Base-by-base conservation (phyloP, 192 early-diverging fungal genomes). In the Backusella australiensis region DNA sequence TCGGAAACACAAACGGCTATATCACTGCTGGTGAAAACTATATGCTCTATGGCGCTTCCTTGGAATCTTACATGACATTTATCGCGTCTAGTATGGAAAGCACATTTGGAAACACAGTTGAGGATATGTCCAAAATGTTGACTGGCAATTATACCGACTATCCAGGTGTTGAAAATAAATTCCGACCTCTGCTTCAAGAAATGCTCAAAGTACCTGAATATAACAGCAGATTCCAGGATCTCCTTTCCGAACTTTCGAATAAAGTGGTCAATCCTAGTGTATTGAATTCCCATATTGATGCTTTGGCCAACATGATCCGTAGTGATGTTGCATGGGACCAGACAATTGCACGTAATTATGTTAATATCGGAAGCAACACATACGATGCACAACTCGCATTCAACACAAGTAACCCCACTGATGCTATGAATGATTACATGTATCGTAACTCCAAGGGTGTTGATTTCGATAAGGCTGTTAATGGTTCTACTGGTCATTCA, bases 131-230 rank as follows among this genome's bases (percentile, higher is more conserved):
- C 21, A 69, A 69, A 7, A 69, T 36, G n/a, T 21, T 38, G 4
- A 4, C 38, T 14, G 34, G 38, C 5, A 69, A 11, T 7, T 12
- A 38, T 23, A 23, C 38, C 9, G n/a, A 69, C n/a, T 23, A 41
- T 23, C 36, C 34, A 23, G 35, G 35, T 38, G 12, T 23, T 4
- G 23, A 11, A 21, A 26, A 41, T 6, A 9, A 23, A 12, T 19
- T 15, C 11, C 38, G 35, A 4, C 36, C 68, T 38, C 21, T 69
- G 36, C 38, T 41, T 69, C 21, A 19, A 39, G 38, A 69, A 14
- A 69, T 69, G 3, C 11, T 69, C 9, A 69, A 69, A 69, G 68
- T 41, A 69, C 68, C 68, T 41, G 19, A 39, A 36, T 69, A 39
- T 69, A 69, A 38, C 11, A n/a, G 17, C 35, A 19, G 34, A 69